Evolutionary conservation across 352 stramenopile species (phyloP).

Genomic region (Thalassiosira ordinaria): DNA sequence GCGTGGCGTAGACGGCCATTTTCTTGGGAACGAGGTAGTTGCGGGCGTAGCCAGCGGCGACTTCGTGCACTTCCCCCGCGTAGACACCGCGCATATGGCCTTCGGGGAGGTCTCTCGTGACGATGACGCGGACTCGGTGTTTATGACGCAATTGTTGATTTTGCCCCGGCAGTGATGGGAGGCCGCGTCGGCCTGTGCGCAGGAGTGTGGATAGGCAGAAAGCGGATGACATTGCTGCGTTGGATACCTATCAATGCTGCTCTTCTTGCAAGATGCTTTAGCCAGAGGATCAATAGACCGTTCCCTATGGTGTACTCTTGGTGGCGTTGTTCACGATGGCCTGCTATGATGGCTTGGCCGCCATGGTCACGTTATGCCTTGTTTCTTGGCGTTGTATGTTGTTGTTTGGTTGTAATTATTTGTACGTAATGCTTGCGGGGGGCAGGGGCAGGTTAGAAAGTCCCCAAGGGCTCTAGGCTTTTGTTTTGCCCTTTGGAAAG

Average conservation of each 20-base stretch:
- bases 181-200: not conserved
- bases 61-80: slow-evolving; percentile 90
- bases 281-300: too few species aligned
- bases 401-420: too few species aligned
- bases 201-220: slow-evolving; percentile 23
- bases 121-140: slow-evolving; percentile 82
- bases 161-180: not conserved
- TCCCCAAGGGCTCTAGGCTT: too few species aligned
- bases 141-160: slow-evolving; percentile 32
- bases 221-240: slow-evolving; percentile 26
- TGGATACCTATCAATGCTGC: not conserved
- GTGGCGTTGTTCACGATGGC: too few species aligned
- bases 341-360: too few species aligned
- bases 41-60: slow-evolving; percentile 93
- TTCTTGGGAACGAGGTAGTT: slow-evolving; percentile 95
- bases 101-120: slow-evolving; percentile 75
- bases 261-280: too few species aligned
- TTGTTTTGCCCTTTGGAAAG: too few species aligned
- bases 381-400: too few species aligned
- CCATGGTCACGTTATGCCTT: too few species aligned
- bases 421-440: too few species aligned
- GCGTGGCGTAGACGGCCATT: slow-evolving; percentile 92
- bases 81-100: slow-evolving; percentile 81
- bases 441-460: too few species aligned
- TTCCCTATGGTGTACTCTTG: too few species aligned